Conservation (phyloP, 768 basidiomycete genomes). For the Panaeolus cyanescens region DNA sequence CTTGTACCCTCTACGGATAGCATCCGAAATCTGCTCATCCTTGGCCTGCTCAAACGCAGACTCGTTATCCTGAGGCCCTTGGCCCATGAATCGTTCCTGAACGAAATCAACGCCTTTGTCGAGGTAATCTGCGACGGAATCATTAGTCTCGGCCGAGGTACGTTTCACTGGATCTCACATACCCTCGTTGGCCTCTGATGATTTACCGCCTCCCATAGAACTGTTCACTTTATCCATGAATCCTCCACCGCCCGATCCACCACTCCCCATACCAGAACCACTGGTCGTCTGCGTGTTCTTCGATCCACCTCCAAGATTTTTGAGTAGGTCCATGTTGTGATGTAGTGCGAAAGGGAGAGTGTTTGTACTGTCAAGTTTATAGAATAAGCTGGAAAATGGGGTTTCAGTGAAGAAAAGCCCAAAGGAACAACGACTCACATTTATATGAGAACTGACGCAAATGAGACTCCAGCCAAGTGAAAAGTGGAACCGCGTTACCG, state of each 20-base stretch:
- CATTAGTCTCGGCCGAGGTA: background rate
- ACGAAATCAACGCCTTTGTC: slow-evolving; percentile 45
- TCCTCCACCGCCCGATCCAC: slow-evolving; percentile 15
- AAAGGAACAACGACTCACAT: background rate
- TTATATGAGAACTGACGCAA: background rate
- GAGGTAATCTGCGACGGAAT: slow-evolving; percentile 25
- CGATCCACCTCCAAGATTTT: background rate
- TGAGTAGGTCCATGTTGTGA: background rate
- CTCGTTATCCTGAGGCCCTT: slow-evolving; percentile 43
- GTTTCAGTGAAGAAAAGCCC: background rate
- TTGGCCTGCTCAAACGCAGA: slow-evolving; percentile 42
- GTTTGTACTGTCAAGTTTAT: too few relatives aligned
- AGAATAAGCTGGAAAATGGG: background rate
- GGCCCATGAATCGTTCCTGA: slow-evolving; percentile 34
- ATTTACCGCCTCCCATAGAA: slow-evolving; percentile 29
- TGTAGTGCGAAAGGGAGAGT: too few relatives aligned
- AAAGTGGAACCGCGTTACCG: background rate
- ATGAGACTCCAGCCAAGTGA: background rate
- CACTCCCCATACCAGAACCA: background rate
- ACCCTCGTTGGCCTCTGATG: slow-evolving; percentile 39
- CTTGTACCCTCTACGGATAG: slow-evolving; percentile 36
- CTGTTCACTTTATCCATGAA: slow-evolving; percentile 32
- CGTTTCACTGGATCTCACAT: background rate
- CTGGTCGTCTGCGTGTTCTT: background rate
- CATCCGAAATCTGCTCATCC: slow-evolving; percentile 43